phyloP scores from a whole-genome alignment of 2,329 filamentous ascomycete species.

The Calonectria pseudoreteaudii region DNA sequence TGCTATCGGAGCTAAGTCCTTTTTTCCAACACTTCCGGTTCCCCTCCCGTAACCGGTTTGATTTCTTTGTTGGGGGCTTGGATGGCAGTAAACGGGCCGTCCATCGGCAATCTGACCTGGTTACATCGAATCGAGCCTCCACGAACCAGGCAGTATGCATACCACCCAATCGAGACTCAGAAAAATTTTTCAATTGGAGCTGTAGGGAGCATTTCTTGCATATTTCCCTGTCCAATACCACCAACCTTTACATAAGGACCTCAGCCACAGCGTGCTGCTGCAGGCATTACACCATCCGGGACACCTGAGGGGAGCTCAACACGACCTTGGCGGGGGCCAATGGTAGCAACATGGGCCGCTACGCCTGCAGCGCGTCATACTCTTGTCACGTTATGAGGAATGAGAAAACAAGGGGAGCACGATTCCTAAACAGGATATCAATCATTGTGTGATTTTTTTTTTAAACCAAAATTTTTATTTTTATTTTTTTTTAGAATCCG shows the following conservation, averaged over 20 bases:
- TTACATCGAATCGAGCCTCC: constrained; percentile 23
- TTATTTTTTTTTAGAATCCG: constrained; percentile 8
- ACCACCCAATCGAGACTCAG: background rate
- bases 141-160: constrained; percentile 6
- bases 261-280: constrained; percentile 6
- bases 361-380: constrained; percentile 14
- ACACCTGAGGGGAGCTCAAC: constrained; percentile 6
- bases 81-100: background rate
- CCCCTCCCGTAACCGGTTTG: constrained; percentile 8
- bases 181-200: background rate
- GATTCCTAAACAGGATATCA: constrained; percentile 1
- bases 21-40: background rate
- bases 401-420: background rate
- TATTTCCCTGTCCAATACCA: background rate
- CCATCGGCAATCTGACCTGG: constrained; percentile 13
- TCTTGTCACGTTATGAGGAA: constrained; percentile 9
- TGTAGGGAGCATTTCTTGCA: constrained; percentile 2
- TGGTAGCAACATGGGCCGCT: background rate
- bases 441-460: too few relatives aligned
- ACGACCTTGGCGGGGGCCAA: constrained; percentile 24
- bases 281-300: background rate
- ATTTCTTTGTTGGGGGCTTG: constrained; percentile 7
- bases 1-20: background rate
- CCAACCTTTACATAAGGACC: background rate
- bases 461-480: constrained; percentile 5